Base-by-base conservation (phyloP, 2,329 filamentous ascomycete genomes). In the Ophiocordyceps polyrhachis-furcata region DNA sequence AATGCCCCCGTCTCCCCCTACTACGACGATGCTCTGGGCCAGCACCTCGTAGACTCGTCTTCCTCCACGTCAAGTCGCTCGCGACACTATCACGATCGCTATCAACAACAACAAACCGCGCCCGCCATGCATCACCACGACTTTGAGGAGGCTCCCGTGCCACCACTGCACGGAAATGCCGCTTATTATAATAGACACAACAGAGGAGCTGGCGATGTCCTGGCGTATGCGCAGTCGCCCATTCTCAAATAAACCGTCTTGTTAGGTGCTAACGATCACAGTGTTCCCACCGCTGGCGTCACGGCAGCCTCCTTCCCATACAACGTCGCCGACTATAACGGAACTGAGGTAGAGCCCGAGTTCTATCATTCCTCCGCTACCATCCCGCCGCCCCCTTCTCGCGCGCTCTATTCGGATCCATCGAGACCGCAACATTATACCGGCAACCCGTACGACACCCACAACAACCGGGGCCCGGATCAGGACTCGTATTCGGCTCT, bases 261-360 rank as follows among this genome's bases (percentile, higher is more conserved):
- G 79, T 75, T 31, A 38, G 17, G n/a, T 5, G 70, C 74, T 48
- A 79, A 85, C 61, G 83, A 84, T 57, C 74, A 80, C 50, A 70
- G 79, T 48, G 67, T 74, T 43, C 59, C 66, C 37, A 74, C 80
- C 15, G 68, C 70, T 20, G 80, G 78, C 52, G 80, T 78, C 46
- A 76, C 85, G 59, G 69, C 78, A 28, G 79, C 78, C 25, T 28
- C 25, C 45, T 74, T 83, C 48, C 79, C 81, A 37, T 68, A 78
- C 53, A 74, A 67, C 45, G 73, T 82, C 43, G 79, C 80, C 43
- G 77, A 80, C 52, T 69, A 68, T 44, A 74, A 79, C 60, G 68
- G 74, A 49, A 67, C 77, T 49, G 72, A 81, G 51, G 80, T 77
- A 59, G 80, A 78, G 21, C 52, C 79, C 48, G 73, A 81, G 45